A percentile compares a stretch with the other conserved stretches of the same genome.
These are phyloP conservation scores for Rhodotorula sp. DNA, from an alignment of 1,284 basidiomycete species.

Conservation along the genomic window DNA sequence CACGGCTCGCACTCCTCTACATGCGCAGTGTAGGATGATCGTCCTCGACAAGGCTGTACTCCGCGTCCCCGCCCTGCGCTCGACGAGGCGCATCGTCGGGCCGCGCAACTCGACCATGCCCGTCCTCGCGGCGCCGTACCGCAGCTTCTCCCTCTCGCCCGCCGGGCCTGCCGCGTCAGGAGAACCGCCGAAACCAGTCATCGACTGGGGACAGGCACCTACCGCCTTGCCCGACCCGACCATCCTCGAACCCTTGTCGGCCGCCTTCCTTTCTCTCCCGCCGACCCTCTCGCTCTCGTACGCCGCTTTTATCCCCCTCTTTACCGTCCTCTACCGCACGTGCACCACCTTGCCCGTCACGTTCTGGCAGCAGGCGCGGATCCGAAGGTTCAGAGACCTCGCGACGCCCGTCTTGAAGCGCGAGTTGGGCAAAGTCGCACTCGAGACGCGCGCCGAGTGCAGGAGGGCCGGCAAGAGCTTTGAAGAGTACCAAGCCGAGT, in stretches of 20 bases:
- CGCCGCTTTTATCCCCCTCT: constrained; percentile 70
- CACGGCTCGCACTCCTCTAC: too few relatives aligned
- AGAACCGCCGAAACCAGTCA: constrained; percentile 10
- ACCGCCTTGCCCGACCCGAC: constrained; percentile 25
- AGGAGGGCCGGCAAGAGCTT: constrained; percentile 59
- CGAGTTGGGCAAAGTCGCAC: constrained; percentile 53
- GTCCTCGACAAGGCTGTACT: not conserved
- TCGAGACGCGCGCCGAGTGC: constrained; percentile 55
- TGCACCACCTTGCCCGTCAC: constrained; percentile 69
- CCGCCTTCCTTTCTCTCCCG: constrained; percentile 40
- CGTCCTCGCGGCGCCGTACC: constrained; percentile 1
- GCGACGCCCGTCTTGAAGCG: constrained; percentile 66
- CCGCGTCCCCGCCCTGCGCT: not conserved
- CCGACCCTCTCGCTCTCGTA: constrained; percentile 53
- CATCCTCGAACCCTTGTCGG: constrained; percentile 34
- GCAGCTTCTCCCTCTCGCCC: constrained; percentile 6
- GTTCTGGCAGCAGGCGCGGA: constrained; percentile 71
- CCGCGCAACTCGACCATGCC: not conserved
- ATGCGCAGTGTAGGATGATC: too few relatives aligned
- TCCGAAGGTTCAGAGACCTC: constrained; percentile 63
- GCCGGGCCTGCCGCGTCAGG: not conserved
- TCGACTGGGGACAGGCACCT: constrained; percentile 21
- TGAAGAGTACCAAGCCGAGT: constrained; percentile 52
- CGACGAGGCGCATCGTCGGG: not conserved
- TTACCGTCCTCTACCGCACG: constrained; percentile 66